Evolutionary conservation across 2,329 filamentous ascomycete species (phyloP).

Genomic region (Sporothrix luriei): DNA sequence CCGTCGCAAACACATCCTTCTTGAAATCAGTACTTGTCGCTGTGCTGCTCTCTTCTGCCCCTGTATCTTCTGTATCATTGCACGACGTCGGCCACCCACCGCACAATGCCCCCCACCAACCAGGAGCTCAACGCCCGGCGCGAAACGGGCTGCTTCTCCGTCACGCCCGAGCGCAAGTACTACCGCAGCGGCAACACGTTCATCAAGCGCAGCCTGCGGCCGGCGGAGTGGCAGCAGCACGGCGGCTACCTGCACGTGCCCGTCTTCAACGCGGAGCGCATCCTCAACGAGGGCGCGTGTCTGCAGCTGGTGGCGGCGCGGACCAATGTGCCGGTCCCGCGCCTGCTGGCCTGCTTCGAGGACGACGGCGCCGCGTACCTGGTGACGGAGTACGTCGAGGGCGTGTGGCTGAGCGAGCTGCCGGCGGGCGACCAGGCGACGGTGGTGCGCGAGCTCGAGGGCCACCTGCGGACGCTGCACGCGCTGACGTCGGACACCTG

Average conservation of each 20-base stretch:
- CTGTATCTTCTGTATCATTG: too few relatives aligned
- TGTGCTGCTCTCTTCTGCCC: too few relatives aligned
- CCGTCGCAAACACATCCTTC: too few relatives aligned
- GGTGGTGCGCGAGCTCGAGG: slow-evolving; percentile 40
- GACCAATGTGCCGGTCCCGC: slow-evolving; percentile 41
- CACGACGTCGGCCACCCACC: too few relatives aligned
- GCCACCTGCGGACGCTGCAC: slow-evolving; percentile 39
- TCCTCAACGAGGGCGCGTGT: slow-evolving; percentile 42
- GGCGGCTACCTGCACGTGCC: slow-evolving; percentile 39
- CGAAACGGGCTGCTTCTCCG: slow-evolving; percentile 30
- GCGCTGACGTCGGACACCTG: slow-evolving; percentile 38
- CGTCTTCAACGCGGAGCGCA: slow-evolving; percentile 39
- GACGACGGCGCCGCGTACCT: slow-evolving; percentile 42
- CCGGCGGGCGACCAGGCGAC: slow-evolving; percentile 37
- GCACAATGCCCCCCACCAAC: slow-evolving; percentile 32
- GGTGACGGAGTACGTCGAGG: slow-evolving; percentile 41
- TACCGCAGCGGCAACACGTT: slow-evolving; percentile 12
- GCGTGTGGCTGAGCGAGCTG: slow-evolving; percentile 41
- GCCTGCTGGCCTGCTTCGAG: slow-evolving; percentile 39
- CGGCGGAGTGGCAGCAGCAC: slow-evolving; percentile 40
- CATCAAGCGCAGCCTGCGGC: slow-evolving; percentile 41
- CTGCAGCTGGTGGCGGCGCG: slow-evolving; percentile 38
- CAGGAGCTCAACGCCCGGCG: slow-evolving; percentile 30
- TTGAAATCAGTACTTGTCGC: too few relatives aligned
- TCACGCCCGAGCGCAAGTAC: slow-evolving; percentile 33